Percentiles rank a stretch among this genome's conserved stretches.
phyloP scores from a whole-genome alignment of 2,329 filamentous ascomycete genomes.

The Mycosphaerelloides madeirae region DNA sequence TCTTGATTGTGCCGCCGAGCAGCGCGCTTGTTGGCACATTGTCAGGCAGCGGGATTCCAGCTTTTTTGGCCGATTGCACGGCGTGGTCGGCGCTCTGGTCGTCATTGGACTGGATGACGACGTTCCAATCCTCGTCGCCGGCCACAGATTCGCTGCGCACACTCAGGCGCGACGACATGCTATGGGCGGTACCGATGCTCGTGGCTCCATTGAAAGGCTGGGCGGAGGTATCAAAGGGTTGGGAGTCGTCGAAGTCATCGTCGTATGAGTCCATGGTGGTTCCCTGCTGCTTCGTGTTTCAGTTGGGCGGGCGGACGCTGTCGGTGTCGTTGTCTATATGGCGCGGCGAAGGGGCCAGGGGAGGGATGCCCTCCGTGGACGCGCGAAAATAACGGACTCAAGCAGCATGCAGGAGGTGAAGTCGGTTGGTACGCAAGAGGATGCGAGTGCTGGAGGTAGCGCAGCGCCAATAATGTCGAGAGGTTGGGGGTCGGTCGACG shows the following conservation, averaged over 20 bases:
- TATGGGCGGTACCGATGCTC: constrained; percentile 65
- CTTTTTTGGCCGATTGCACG: constrained; percentile 78
- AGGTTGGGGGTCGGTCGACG: no score
- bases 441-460: no score
- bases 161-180: constrained; percentile 72
- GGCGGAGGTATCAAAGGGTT: constrained; percentile 48
- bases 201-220: constrained; percentile 45
- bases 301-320: not conserved
- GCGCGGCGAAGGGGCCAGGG: not conserved
- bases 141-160: constrained; percentile 69
- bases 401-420: no score
- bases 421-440: no score
- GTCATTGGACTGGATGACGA: constrained; percentile 79
- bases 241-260: constrained; percentile 45
- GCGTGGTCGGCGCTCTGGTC: constrained; percentile 78
- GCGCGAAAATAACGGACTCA: no score
- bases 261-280: constrained; percentile 60
- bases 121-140: constrained; percentile 80
- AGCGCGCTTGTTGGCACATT: constrained; percentile 86
- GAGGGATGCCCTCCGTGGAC: not conserved
- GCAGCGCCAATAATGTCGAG: no score
- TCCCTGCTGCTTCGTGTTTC: constrained; percentile 3
- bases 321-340: not conserved
- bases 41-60: constrained; percentile 83
- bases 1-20: constrained; percentile 87